These are phyloP conservation scores for Syncephalastrum contaminatum DNA, from an alignment of 371 early-diverging fungal species.

Conservation along the genomic window DNA sequence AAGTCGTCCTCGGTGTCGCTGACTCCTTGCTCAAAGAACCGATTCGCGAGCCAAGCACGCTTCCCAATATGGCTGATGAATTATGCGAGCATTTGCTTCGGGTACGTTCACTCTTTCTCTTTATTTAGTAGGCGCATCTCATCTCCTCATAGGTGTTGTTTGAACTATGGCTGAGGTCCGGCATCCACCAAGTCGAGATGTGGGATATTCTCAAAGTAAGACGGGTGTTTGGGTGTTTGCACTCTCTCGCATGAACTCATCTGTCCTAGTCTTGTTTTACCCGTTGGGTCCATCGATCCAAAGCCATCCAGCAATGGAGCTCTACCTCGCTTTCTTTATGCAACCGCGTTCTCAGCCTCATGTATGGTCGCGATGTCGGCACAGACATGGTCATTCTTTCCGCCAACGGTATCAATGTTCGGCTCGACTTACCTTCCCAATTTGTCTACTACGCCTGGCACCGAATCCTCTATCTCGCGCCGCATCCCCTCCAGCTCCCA, in stretches of 20 bases:
- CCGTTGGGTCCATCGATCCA: slow-evolving; percentile 73
- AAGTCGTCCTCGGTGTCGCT: slow-evolving; percentile 69
- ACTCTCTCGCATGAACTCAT: background rate
- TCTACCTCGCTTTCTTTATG: slow-evolving; percentile 59
- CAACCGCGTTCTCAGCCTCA: slow-evolving; percentile 55
- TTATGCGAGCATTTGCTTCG: slow-evolving; percentile 70
- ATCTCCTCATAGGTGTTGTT: slow-evolving; percentile 48
- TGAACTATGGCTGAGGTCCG: slow-evolving; percentile 76
- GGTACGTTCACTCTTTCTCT: slow-evolving; percentile 31
- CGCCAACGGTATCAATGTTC: slow-evolving; percentile 57
- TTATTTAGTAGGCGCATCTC: background rate
- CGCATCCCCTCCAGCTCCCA: slow-evolving; percentile 60
- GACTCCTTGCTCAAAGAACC: slow-evolving; percentile 70
- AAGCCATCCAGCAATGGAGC: slow-evolving; percentile 72
- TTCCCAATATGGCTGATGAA: slow-evolving; percentile 69
- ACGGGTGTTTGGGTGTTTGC: background rate
- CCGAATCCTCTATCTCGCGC: slow-evolving; percentile 63
- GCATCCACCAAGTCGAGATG: slow-evolving; percentile 64
- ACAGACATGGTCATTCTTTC: slow-evolving; percentile 51
- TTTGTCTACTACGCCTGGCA: slow-evolving; percentile 78
- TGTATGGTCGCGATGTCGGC: slow-evolving; percentile 66
- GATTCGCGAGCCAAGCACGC: slow-evolving; percentile 18
- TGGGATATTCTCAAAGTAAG: slow-evolving; percentile 66
- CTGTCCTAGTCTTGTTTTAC: slow-evolving; percentile 45
- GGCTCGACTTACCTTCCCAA: slow-evolving; percentile 61